A percentile compares a stretch with the other conserved stretches of the same genome.
Conservation (phyloP, 495 filamentous ascomycete genomes). For the Cenococcum geophilum region DNA sequence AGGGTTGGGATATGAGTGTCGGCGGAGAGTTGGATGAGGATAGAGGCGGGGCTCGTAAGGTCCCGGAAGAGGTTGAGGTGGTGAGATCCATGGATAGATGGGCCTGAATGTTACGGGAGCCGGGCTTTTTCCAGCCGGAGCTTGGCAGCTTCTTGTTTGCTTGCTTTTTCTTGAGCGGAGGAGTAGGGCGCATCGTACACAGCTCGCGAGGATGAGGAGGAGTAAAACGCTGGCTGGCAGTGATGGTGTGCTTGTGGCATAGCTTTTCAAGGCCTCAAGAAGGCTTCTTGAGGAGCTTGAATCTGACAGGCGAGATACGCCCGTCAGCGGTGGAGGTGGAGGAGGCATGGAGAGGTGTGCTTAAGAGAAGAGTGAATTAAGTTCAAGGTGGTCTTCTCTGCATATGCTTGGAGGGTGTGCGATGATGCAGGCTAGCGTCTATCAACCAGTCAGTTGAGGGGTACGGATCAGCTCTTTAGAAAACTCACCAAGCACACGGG, state of each 20-base stretch:
- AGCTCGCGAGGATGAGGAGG: slow-evolving; percentile 10
- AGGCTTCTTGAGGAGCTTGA: background rate
- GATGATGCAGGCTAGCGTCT: slow-evolving; percentile 23
- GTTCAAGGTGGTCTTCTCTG: slow-evolving; percentile 25
- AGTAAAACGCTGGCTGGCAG: slow-evolving; percentile 17
- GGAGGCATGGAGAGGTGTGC: slow-evolving; percentile 22
- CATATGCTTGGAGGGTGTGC: slow-evolving; percentile 27
- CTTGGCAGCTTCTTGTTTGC: slow-evolving; percentile 5
- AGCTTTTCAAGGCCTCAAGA: background rate
- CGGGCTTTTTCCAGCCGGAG: slow-evolving; percentile 4
- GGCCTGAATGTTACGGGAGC: slow-evolving; percentile 12
- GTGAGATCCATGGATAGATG: slow-evolving; percentile 25
- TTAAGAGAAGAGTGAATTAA: slow-evolving; percentile 5
- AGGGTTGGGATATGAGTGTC: slow-evolving; percentile 19
- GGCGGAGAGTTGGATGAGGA: slow-evolving; percentile 24
- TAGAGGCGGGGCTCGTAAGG: slow-evolving; percentile 27
- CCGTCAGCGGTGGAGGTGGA: slow-evolving; percentile 13
- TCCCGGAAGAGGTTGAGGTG: slow-evolving; percentile 24
- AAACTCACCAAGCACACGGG: slow-evolving; percentile 28
- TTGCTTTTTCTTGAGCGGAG: slow-evolving; percentile 20
- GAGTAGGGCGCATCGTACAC: slow-evolving; percentile 15
- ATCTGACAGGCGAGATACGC: slow-evolving; percentile 11
- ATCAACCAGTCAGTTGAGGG: slow-evolving; percentile 28
- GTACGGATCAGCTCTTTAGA: slow-evolving; percentile 16
- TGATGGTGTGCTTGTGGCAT: background rate